Base-by-base conservation (phyloP, 2,329 filamentous ascomycete genomes). In the Raffaelea deltoideospora region DNA sequence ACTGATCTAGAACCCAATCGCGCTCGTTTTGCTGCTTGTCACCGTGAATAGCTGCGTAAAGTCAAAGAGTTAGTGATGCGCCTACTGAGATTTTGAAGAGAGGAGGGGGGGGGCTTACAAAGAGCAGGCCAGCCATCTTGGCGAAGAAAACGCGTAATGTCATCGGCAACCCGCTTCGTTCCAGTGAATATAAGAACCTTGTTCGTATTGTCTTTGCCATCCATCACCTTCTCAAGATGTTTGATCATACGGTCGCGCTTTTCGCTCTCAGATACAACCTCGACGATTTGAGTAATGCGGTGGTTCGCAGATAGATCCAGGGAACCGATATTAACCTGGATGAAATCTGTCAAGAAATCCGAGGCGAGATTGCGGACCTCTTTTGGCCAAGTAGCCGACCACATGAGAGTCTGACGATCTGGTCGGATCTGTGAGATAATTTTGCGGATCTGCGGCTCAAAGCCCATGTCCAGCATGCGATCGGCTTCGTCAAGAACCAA, bases 401-500 rank as follows among this genome's bases (percentile, higher is more conserved):
- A 98, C 86, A 98, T 94, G 69, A 90, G 90, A 44, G 90, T 98
- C 62, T 98, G 90, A 71, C 90, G 80, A 58, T 98, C 90, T 37
- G 90, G 90, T 50, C 90, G 85, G 61, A 96, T 96, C 65, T 98
- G 90, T 45, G 81, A 73, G 49, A 98, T 87, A 48, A 98, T 96
- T 69, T 96, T 96, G 67, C 90, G 85, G 53, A 98, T 96, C 61
- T 96, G 90, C 48, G 90, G 90, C 66, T 98, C 90, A 64, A 98
- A 96, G 76, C 90, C 90, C 90, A 98, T 98, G 66, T 98, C 90
- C 58, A 98, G 72, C 90, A 98, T 98, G 55, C 90, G 88, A 65
- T 98, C 90, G 57, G 90, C 90, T 68, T 98, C 90, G 53, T 98
- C 90, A 45, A 98, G 86, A 48, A 96, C 90, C 40, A 98, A 71